Evolutionary conservation across 2,329 filamentous ascomycete genomes (phyloP), one percentile per base, ranked within the genome.

Genomic region (Pezicula radicicola): DNA sequence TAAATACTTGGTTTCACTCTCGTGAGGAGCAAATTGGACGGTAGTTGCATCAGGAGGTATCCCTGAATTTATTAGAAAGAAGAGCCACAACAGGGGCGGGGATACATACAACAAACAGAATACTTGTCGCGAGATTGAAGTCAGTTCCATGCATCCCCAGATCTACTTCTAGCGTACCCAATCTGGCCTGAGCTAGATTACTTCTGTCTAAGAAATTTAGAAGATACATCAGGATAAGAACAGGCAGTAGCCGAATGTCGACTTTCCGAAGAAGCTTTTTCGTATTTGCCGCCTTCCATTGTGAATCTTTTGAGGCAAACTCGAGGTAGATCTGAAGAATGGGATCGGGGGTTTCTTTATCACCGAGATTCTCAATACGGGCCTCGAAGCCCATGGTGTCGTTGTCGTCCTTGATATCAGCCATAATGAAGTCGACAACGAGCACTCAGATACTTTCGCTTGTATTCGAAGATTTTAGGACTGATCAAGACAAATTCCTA

Each of bases 141-240:
- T 84, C 77, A 2, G 77, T 82, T 7, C 78, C 78, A 6, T 62
- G 68, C 75, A 84, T 80, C 1, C 65, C 66, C 0, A 84, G 66
- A 51, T 84, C 80, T 19, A 68, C 51, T 52, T 84, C 79, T 0
- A 84, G 67, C 0, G 73, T 73, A 0, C 77, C 78, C 30, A 81
- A 71, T 4, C 80, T 71, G 0, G 79, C 79, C 60, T 83, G 78
- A 0, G 78, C 75, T 0, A 83, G 68, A 55, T 82, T 82, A 53
- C 61, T 68, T 13, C 59, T 70, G 58, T 81, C 79, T 15, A 82
- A 70, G 57, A 78, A 81, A 64, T 79, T 80, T 52, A 82, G 69
- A 1, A 81, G 70, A 58, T 81, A 82, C 68, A 83, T 78, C 41
- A 80, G 51, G n/a, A 78, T 68, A 2, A 83, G 67, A 50, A 77